A percentile compares a stretch with the other conserved stretches of the same genome.
Conservation (phyloP, 2,329 filamentous ascomycete species). For the Dryadomyces quercus-mongolicae region DNA sequence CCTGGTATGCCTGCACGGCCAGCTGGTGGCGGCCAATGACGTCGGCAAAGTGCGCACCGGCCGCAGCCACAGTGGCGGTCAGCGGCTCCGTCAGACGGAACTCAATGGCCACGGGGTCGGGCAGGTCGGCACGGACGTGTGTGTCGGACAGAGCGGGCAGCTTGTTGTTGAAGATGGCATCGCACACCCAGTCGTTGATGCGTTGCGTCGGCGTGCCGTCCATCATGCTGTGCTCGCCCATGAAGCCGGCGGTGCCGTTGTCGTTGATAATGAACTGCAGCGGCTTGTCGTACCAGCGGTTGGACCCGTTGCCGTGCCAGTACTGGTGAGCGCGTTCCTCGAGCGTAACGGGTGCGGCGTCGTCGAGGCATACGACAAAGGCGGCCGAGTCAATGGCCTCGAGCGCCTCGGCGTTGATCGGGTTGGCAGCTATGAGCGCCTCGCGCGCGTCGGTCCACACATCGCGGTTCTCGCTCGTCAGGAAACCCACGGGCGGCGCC, state of each 20-base stretch:
- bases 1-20: slow-evolving; percentile 88
- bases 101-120: slow-evolving; percentile 64
- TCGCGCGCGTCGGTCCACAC: slow-evolving; percentile 78
- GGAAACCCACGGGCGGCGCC: slow-evolving; percentile 62
- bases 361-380: slow-evolving; percentile 88
- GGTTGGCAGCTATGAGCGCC: slow-evolving; percentile 61
- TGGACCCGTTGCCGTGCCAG: slow-evolving; percentile 94
- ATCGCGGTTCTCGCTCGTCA: slow-evolving; percentile 90
- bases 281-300: slow-evolving; percentile 98
- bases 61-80: slow-evolving; percentile 65
- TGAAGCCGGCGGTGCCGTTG: slow-evolving; percentile 94
- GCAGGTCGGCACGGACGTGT: slow-evolving; percentile 65
- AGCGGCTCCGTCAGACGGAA: slow-evolving; percentile 70
- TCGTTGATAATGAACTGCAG: slow-evolving; percentile 97
- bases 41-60: slow-evolving; percentile 64
- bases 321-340: slow-evolving; percentile 93
- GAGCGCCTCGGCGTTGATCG: slow-evolving; percentile 66
- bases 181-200: slow-evolving; percentile 88
- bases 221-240: slow-evolving; percentile 99
- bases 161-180: slow-evolving; percentile 86
- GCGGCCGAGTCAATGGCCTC: slow-evolving; percentile 77
- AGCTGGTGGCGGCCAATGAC: slow-evolving; percentile 85
- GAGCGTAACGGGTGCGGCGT: slow-evolving; percentile 79
- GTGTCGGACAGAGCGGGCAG: slow-evolving; percentile 70
- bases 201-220: slow-evolving; percentile 96